Base-by-base conservation (phyloP, 1,284 basidiomycete genomes). In the Trichosporon sp. region DNA sequence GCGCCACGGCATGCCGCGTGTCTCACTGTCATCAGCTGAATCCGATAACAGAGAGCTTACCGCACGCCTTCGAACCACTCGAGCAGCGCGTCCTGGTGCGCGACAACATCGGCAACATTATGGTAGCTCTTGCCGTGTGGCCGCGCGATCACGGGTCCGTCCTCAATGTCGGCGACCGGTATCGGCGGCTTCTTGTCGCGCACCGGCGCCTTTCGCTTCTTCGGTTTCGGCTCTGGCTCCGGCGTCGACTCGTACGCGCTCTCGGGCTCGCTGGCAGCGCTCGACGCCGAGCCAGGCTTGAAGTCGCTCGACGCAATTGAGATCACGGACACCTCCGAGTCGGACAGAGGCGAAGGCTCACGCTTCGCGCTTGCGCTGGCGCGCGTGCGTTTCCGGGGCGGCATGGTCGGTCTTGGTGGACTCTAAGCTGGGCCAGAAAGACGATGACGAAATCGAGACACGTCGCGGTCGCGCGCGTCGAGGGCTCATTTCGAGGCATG, bases 1-100 rank as follows among this genome's bases (percentile, higher is more conserved):
- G 23, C 82, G 70, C 83, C 83, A 84, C 3, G 83, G 83, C 83
- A 84, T 84, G 4, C 75, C 77, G 56, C 83, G 74, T 34, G 76
- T 77, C 56, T 82, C 81, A 25, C 81, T 80, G 44, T 15, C 6
- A 65, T 63, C 25, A 64, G 35, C 60, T 18, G 18, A 6, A 42
- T 15, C 3, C 7, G 31, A 6, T 35, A 6, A 23, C 25, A 11
- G 9, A 2, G 12, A 64, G 70, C 80, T 72, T 66, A 81, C 81
- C 81, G 71, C 1, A 80, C 79, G 6, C 32, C 21, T 32, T 83
- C 79, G 62, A 84, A 84, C 83, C 83, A 84, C 8, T 60, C 68
- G 35, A 84, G 68, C 29, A 84, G 65, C 8, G 71, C 74, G n/a
- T 73, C 66, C 67, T 78, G 76, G 13, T 66, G n/a, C 3, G 18